Evolutionary conservation across 257 asterid species (phyloP).

Genomic region (Ligustrum vulgare): DNA sequence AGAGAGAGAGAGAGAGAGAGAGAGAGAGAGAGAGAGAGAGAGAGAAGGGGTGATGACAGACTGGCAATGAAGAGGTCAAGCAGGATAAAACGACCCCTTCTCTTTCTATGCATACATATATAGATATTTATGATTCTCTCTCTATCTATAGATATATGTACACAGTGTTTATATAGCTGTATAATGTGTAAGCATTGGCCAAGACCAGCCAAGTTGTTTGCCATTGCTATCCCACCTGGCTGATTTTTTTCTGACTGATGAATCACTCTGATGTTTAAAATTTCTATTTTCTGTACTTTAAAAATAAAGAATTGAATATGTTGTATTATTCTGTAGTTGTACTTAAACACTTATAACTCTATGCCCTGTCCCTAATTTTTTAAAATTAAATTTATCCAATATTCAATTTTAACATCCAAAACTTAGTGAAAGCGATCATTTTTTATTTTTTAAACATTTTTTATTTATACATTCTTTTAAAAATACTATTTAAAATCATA

Average conservation of each 20-base stretch:
- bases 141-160: not conserved
- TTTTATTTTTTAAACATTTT: too few relatives aligned
- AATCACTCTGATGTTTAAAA: not conserved
- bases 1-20: conserved; percentile 17
- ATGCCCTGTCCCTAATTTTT: too few relatives aligned
- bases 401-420: too few relatives aligned
- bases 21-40: conserved; percentile 11
- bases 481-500: too few relatives aligned
- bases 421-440: too few relatives aligned
- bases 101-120: conserved; percentile 6
- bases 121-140: conserved; percentile 12
- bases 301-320: too few relatives aligned
- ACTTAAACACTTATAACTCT: too few relatives aligned
- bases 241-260: conserved; percentile 24
- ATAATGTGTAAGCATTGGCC: conserved; percentile 31
- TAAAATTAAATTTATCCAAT: too few relatives aligned
- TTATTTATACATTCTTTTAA: too few relatives aligned
- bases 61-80: conserved; percentile 42
- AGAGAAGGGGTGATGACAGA: conserved; percentile 33
- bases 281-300: not conserved
- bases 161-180: conserved; percentile 10
- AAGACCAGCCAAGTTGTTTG: conserved; percentile 28
- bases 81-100: conserved; percentile 12
- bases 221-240: conserved; percentile 13
- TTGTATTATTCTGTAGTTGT: too few relatives aligned